A percentile compares a stretch with the other conserved stretches of the same genome.
Conservation (phyloP, 495 filamentous ascomycete species). For the Penicillium ochrochloron region DNA sequence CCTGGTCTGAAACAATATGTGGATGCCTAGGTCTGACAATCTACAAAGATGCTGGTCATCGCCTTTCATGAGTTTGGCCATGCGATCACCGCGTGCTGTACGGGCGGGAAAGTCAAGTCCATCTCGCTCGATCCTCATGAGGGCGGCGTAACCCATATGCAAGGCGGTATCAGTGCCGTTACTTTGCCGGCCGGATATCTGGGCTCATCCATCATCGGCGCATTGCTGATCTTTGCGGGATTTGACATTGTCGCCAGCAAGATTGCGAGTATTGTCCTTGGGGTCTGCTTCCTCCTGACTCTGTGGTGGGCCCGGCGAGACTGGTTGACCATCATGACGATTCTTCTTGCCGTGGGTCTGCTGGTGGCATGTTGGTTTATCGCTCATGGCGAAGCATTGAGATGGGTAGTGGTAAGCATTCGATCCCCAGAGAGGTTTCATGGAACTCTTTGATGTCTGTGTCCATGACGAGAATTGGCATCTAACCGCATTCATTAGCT, state of each 20-base stretch:
- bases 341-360: constrained; percentile 70
- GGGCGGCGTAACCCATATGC: constrained; percentile 78
- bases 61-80: constrained; percentile 86
- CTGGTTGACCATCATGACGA: constrained; percentile 74
- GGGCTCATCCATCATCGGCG: constrained; percentile 75
- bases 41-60: constrained; percentile 75
- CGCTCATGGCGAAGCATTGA: constrained; percentile 69
- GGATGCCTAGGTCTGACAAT: constrained; percentile 5
- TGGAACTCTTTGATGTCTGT: too few species aligned
- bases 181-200: constrained; percentile 80
- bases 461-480: neutral
- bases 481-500: constrained; percentile 40
- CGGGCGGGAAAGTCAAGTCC: constrained; percentile 73
- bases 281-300: constrained; percentile 74
- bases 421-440: too few species aligned
- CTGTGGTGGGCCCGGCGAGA: constrained; percentile 80
- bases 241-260: constrained; percentile 83
- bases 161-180: constrained; percentile 72
- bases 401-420: constrained; percentile 66
- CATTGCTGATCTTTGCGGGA: constrained; percentile 76
- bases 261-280: constrained; percentile 71
- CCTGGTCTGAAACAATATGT: neutral
- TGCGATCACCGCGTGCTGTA: constrained; percentile 72
- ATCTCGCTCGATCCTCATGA: constrained; percentile 72
- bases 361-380: constrained; percentile 82